Base-by-base conservation (phyloP, 345 rosid species). In the Noccaea bulbosa region DNA sequence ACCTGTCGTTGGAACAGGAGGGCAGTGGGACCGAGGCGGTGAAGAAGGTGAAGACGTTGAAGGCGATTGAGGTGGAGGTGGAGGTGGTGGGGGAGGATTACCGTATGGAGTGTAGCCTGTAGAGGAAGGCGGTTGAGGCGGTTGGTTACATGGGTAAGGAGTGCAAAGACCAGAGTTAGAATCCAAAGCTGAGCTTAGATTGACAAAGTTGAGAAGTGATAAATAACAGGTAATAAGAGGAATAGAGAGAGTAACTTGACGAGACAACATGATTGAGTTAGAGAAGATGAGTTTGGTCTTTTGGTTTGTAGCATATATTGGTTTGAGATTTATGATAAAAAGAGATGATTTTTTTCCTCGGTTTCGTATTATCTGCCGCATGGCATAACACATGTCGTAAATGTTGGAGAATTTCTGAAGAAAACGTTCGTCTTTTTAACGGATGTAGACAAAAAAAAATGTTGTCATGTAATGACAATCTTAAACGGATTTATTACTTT, bases 81-180 rank as follows among this genome's bases (percentile, higher is more conserved):
- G 8, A 32, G 61, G 7, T 0, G 57, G 50, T 63, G 76, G 45
- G 54, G 79, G 79, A 52, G 79, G 74, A 38, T 22, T 60, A 62
- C 70, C 74, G 14, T 62, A 68, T 30, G 74, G 78, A 33, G 48
- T 34, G 69, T 67, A 67, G 34, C 73, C 73, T 24, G 73, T 20
- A 24, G 78, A 68, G 12, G 69, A 68, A 53, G 74, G 79, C 3
- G 65, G 65, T 46, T 72, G 77, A 64, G 77, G 70, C 33, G 79
- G 79, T 63, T 76, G 79, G 49, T 76, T 70, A 48, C 79, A 76
- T 69, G 79, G 79, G 67, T 76, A 76, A 69, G 79, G 79, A 64
- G 71, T 44, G 64, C 78, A 74, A 1, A 61, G 45, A 33, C 14
- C 53, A 62, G 71, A 0, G 79, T 63, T 63, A 39, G 70, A 30